Base-by-base conservation (phyloP, 768 basidiomycete genomes). In the Trametes villosa region DNA sequence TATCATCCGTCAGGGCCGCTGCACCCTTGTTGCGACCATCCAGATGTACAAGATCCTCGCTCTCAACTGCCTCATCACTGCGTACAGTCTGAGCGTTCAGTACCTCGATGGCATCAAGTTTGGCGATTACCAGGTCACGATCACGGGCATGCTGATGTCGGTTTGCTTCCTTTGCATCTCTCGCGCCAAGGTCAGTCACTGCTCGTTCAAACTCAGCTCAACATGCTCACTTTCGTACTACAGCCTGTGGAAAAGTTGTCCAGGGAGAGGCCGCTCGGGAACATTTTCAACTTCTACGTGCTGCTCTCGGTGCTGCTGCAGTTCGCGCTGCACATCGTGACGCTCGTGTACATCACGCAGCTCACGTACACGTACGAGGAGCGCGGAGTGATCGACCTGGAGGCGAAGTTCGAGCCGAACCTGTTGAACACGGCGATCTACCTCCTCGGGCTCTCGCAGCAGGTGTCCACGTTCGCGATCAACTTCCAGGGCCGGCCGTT, bases 11-110 rank as follows among this genome's bases (percentile, higher is more conserved):
- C 97, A 98, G 76, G 97, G 97, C 24, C 92, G 97, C 29, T 98
- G 97, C 79, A 99, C 97, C 1, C 86, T 99, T 18, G 97, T 98
- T 45, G 97, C 97, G 2, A 99, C 97, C 3, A 91, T 96, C 54
- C 97, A 99, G 77, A 99, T 99, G 97, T 99, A 98, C 86, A 97
- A 98, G 80, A 99, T 99, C 66, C 80, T 99, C 36, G 97, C 96
- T 1, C 78, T 99, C 57, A 99, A 98, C 72, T 98, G 97, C 71
- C 80, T 99, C 41, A 99, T 98, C 75, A 96, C 96, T 3, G 97
- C 97, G n/a, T 98, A 96, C 78, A 96, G 93, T 72, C 80, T 98
- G 62, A 95, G 92, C 66, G 97, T 98, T 30, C 96, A 96, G 74
- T 98, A 99, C 71, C 81, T 99, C 2, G 96, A 98, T 65, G 97